These are phyloP conservation scores for Quercus berberidifolia DNA, from an alignment of 306 rosid genomes.

Conservation along the genomic window DNA sequence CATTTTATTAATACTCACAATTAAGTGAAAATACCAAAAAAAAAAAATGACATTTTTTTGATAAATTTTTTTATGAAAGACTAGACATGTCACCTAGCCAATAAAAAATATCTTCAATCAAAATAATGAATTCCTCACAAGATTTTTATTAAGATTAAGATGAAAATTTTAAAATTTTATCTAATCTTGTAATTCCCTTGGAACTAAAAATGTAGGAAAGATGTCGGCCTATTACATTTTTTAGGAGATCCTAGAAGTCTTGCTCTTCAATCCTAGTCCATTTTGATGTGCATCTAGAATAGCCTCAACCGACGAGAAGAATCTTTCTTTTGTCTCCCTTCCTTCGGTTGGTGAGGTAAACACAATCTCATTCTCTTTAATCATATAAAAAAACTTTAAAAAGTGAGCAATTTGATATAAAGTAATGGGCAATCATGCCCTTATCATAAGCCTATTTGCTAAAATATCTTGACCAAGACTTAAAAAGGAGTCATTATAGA, in stretches of 20 bases:
- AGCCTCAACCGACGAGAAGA: neutral
- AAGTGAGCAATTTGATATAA: constrained; percentile 9
- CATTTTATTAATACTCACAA: too few species aligned
- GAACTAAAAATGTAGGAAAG: constrained; percentile 2
- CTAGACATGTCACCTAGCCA: too few species aligned
- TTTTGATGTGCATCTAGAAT: neutral
- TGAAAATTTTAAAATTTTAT: neutral
- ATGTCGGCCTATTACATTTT: neutral
- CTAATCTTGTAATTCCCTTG: neutral
- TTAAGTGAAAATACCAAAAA: too few species aligned
- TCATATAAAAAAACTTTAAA: neutral
- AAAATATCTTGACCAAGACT: constrained; percentile 8
- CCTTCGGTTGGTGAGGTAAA: neutral
- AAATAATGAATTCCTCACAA: too few species aligned
- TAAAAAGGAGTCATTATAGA: constrained; percentile 21
- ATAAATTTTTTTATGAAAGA: too few species aligned
- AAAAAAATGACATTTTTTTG: too few species aligned
- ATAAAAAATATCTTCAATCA: too few species aligned
- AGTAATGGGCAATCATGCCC: constrained; percentile 39
- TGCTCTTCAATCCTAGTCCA: neutral
- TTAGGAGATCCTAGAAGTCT: constrained; percentile 24
- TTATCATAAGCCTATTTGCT: constrained; percentile 30
- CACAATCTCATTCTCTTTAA: neutral
- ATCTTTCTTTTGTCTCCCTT: neutral
- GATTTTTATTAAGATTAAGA: neutral